Conservation (phyloP, 345 rosid genomes). For the Camelina laxa region DNA sequence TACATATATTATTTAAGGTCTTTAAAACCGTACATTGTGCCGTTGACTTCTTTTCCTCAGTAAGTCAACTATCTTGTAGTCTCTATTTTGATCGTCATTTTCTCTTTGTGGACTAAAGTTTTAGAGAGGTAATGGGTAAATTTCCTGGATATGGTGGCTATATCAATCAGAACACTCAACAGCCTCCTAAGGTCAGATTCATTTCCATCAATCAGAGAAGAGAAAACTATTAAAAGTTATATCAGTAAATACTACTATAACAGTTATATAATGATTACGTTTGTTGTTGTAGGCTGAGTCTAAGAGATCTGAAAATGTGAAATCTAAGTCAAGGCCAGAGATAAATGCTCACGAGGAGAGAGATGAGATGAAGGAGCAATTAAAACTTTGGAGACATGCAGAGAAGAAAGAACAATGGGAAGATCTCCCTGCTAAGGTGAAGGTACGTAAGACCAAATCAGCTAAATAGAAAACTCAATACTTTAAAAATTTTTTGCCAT, state of each 20-base stretch:
- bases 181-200: slow-evolving; percentile 4
- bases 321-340: slow-evolving; percentile 26
- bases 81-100: background rate
- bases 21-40: background rate
- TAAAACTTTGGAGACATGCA: slow-evolving; percentile 71
- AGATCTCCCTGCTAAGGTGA: slow-evolving; percentile 56
- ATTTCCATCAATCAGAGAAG: background rate
- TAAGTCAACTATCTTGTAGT: slow-evolving; percentile 4
- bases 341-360: slow-evolving; percentile 3
- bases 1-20: background rate
- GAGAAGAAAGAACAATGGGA: slow-evolving; percentile 55
- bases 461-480: background rate
- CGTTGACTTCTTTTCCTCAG: background rate
- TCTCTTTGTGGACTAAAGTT: background rate
- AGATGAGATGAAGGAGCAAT: slow-evolving; percentile 57
- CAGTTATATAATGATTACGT: background rate
- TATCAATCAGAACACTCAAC: slow-evolving; percentile 9
- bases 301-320: slow-evolving; percentile 48
- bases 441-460: slow-evolving; percentile 47
- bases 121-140: slow-evolving; percentile 3
- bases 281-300: slow-evolving; percentile 52
- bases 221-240: too few relatives aligned
- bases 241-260: too few relatives aligned
- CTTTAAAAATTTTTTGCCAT: background rate
- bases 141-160: background rate